Percentiles rank a stretch among this genome's conserved stretches.
Conservation (phyloP, 148 eudicot genomes). For the Gaultheria prostrata region DNA sequence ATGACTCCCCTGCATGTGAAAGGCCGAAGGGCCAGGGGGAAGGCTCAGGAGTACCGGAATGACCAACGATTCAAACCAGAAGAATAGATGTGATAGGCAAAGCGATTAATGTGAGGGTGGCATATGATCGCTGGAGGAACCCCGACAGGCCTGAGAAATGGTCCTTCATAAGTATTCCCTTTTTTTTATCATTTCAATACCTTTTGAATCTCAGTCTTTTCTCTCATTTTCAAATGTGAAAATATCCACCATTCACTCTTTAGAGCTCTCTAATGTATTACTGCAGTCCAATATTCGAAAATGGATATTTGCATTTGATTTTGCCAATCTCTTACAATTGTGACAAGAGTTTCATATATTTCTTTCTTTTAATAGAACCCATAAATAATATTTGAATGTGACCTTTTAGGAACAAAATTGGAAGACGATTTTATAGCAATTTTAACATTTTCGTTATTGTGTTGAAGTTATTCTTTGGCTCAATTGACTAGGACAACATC, state of each 20-base stretch:
- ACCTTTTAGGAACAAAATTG: background rate
- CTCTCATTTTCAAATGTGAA: background rate
- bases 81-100: background rate
- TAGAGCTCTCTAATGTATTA: background rate
- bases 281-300: background rate
- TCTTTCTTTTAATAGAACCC: background rate
- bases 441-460: too few relatives aligned
- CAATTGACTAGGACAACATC: background rate
- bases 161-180: background rate
- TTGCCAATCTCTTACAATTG: background rate
- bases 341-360: background rate
- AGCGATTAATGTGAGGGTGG: background rate
- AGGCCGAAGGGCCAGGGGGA: background rate
- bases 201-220: background rate
- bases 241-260: background rate
- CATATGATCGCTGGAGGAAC: background rate
- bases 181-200: background rate
- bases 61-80: background rate
- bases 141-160: background rate
- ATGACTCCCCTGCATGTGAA: background rate
- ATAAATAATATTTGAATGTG: background rate
- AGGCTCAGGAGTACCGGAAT: background rate
- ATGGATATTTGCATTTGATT: background rate
- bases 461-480: background rate
- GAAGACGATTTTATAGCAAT: background rate